Evolutionary conservation across 768 basidiomycete genomes (phyloP).

Genomic region (Tulasnella sp.): DNA sequence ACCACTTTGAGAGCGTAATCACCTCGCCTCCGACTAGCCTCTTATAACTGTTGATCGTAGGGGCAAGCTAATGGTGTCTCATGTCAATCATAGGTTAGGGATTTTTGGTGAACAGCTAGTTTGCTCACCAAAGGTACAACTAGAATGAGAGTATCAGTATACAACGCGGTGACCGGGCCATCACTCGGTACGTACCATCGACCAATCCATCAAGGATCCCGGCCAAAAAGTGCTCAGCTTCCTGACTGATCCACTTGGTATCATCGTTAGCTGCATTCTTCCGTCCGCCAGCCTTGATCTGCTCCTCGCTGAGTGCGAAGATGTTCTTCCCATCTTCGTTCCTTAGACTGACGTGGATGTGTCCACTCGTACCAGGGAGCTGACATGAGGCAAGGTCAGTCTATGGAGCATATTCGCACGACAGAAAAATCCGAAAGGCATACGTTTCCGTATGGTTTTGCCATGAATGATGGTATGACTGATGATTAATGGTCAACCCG

Average conservation of each 20-base stretch:
- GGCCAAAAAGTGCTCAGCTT: slow-evolving; percentile 88
- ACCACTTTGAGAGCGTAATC: slow-evolving; percentile 5
- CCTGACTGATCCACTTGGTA: slow-evolving; percentile 71
- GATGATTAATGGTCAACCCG: neutral
- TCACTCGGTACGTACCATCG: slow-evolving; percentile 48
- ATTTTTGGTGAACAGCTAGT: neutral
- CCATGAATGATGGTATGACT: slow-evolving; percentile 94
- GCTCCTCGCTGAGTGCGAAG: slow-evolving; percentile 60
- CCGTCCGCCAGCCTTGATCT: slow-evolving; percentile 51
- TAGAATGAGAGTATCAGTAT: neutral
- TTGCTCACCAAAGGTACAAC: slow-evolving; percentile 11
- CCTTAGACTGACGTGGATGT: slow-evolving; percentile 84
- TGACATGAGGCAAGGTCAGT: slow-evolving; percentile 26
- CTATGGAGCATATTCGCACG: no score
- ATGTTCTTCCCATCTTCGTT: slow-evolving; percentile 59
- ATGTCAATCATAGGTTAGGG: neutral
- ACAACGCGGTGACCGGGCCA: neutral
- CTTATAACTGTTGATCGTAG: slow-evolving; percentile 95
- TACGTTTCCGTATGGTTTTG: slow-evolving; percentile 91
- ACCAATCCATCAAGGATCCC: slow-evolving; percentile 82
- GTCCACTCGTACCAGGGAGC: slow-evolving; percentile 93
- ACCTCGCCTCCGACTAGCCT: slow-evolving; percentile 85
- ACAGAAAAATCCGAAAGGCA: slow-evolving; percentile 27
- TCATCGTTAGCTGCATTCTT: slow-evolving; percentile 65
- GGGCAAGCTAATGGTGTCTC: slow-evolving; percentile 46